Base-by-base conservation (phyloP, 2,329 filamentous ascomycete genomes). In the Xylariaceae sp. region DNA sequence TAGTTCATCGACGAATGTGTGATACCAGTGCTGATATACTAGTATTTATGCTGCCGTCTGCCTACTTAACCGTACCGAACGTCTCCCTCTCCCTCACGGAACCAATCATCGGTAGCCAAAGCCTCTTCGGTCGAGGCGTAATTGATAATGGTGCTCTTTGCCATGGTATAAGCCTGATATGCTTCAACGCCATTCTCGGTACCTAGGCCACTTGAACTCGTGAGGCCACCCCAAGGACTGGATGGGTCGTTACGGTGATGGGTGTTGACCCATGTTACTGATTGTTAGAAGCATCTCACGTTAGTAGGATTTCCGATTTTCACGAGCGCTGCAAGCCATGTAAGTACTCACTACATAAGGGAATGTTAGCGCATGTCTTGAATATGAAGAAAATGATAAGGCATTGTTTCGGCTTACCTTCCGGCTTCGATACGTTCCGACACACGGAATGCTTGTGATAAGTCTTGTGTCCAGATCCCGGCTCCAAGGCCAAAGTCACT, bases 401-500 rank as follows among this genome's bases (percentile, higher is more conserved):
- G n/a, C n/a, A n/a, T n/a, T n/a, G n/a, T n/a, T n/a, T n/a, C n/a
- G n/a, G n/a, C n/a, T n/a, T n/a, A n/a, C n/a, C n/a, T 76, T 50
- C 84, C 87, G 1, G 86, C 84, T 52, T 80, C 76, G 53, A 92
- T 74, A 36, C 74, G 74, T 60, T 88, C 85, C 41, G 85, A 81
- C 3, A 90, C 83, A 29, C 86, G 77, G 60, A 89, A 77, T 46
- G 85, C 85, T 37, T 82, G 86, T 63, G 83, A 81, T 61, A 91
- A 71, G 65, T 89, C 83, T 52, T 70, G 77, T 22, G 87, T 92
- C 80, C 89, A 88, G 17, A 92, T 73, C 21, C 82, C 86, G 20
- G 86, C 85, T 43, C 86, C 87, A 22, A 93, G 77, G 50, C 86
- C 86, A 65, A 88, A 92, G 51, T 76, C 84, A 59, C 79, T 86